Percentiles rank a stretch among this genome's conserved stretches.
Evolutionary conservation across 2,329 filamentous ascomycete species (phyloP).

Genomic region (Ceratocystis destructans): DNA sequence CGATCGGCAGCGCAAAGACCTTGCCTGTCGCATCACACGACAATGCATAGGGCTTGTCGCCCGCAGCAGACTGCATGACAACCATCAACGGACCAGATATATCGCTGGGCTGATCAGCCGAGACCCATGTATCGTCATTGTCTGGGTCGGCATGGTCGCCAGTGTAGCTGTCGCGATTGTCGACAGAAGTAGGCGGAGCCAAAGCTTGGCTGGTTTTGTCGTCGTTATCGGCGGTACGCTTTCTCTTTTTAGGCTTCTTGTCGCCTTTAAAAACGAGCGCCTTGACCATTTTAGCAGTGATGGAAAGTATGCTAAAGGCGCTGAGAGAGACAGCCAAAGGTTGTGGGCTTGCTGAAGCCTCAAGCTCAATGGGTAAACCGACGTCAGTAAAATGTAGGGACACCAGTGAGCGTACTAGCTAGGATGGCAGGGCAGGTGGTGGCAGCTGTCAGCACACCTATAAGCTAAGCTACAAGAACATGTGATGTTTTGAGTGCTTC

Average conservation of each 20-base stretch:
- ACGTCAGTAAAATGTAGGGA: neutral
- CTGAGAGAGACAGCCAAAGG: neutral
- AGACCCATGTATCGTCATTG: slow-evolving; percentile 82
- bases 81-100: slow-evolving; percentile 71
- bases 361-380: neutral
- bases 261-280: slow-evolving; percentile 93
- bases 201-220: slow-evolving; percentile 13
- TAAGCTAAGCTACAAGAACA: too few relatives aligned
- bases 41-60: slow-evolving; percentile 57
- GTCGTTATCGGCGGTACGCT: slow-evolving; percentile 36
- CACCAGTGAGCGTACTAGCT: too few relatives aligned
- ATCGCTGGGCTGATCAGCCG: slow-evolving; percentile 59
- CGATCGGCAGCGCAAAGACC: slow-evolving; percentile 67
- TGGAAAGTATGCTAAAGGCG: neutral
- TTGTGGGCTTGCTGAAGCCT: neutral
- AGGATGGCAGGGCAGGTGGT: too few relatives aligned
- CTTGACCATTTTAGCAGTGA: slow-evolving; percentile 55
- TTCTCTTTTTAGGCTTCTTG: slow-evolving; percentile 86
- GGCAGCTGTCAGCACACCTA: too few relatives aligned
- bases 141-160: slow-evolving; percentile 26
- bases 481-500: neutral
- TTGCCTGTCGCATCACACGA: slow-evolving; percentile 77
- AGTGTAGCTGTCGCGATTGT: slow-evolving; percentile 19
- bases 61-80: slow-evolving; percentile 49
- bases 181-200: neutral